Conservation (phyloP, 805 yeast genomes). For the Scheffersomyces spartinae region DNA sequence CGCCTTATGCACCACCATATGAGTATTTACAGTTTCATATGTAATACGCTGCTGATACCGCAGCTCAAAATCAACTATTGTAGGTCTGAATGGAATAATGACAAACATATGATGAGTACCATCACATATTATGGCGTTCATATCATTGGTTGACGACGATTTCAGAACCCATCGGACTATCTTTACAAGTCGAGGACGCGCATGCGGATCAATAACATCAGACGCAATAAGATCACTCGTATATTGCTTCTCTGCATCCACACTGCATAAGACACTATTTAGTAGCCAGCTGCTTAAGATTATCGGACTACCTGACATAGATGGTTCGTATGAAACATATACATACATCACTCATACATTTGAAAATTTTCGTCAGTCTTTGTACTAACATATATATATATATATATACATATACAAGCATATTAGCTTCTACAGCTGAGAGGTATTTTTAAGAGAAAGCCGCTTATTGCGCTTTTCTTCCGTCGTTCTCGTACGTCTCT, state of each 20-base stretch:
- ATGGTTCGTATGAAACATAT: not conserved
- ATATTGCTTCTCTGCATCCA: no score
- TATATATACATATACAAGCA: no score
- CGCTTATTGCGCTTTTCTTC: conserved; percentile 29
- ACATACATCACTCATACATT: no score
- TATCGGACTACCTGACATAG: conserved; percentile 1
- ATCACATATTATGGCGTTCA: conserved; percentile 22
- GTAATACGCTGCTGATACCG: conserved; percentile 21
- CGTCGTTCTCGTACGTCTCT: conserved; percentile 18
- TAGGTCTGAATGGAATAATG: conserved; percentile 14
- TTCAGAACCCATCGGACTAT: conserved; percentile 10
- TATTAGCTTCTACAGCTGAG: no score
- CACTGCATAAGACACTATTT: no score
- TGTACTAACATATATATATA: no score
- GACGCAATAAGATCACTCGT: no score
- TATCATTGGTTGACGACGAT: conserved; percentile 10
- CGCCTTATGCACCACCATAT: conserved; percentile 16
- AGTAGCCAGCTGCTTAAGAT: no score
- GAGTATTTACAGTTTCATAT: conserved; percentile 13
- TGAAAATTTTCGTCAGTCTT: conserved; percentile 16
- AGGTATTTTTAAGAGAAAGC: no score
- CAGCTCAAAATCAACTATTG: conserved; percentile 18
- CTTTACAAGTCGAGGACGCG: no score
- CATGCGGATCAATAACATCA: no score
- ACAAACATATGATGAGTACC: conserved; percentile 18